Base-by-base conservation (phyloP, 2,329 filamentous ascomycete species). In the Amesomyces nigricolor region DNA sequence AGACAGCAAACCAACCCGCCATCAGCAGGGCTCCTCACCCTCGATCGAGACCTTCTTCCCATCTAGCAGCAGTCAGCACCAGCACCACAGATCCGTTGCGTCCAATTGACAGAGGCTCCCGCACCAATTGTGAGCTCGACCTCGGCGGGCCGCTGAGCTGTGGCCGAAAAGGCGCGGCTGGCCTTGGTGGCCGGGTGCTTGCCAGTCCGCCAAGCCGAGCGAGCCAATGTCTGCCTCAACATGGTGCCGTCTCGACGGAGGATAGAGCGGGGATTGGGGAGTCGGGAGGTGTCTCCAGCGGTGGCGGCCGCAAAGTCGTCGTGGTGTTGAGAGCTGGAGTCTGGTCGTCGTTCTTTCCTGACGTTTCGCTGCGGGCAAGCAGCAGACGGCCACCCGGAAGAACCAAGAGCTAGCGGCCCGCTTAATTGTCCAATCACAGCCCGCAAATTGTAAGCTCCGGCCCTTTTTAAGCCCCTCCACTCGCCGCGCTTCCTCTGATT, bases 41-140 rank as follows among this genome's bases (percentile, higher is more conserved):
- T 96, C 91, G 72, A 99, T 91, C 61, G 91, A 96, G 54, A 99
- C 87, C 77, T 96, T 95, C 80, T 96, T 96, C 71, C 92, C 94
- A 83, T 99, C 92, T 91, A 70, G 44, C 64, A 45, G 55, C 16
- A 40, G 58, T 62, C 59, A 58, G 61, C 44, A 61, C 49, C 52
- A 29, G 47, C 19, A 38, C 47, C 30, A 37, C 44, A 56, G 17
- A 35, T 56, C 42, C 22, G 6, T 26, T 26, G 22, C 22, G 22
- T 26, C 22, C 62, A 65, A 67, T 70, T 48, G 67, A 67, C 64
- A 68, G 17, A 16, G 8, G 29, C 42, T 19, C 17, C 22, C 83
- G 69, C 76, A 95, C 89, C 90, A 79, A 96, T 85, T 70, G 92
- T 99, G 74, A 99, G 84, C 82, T 96, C 91, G 70, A 99, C 91